Conservation (phyloP, 306 rosid species). For the Cucurbita ficifolia region DNA sequence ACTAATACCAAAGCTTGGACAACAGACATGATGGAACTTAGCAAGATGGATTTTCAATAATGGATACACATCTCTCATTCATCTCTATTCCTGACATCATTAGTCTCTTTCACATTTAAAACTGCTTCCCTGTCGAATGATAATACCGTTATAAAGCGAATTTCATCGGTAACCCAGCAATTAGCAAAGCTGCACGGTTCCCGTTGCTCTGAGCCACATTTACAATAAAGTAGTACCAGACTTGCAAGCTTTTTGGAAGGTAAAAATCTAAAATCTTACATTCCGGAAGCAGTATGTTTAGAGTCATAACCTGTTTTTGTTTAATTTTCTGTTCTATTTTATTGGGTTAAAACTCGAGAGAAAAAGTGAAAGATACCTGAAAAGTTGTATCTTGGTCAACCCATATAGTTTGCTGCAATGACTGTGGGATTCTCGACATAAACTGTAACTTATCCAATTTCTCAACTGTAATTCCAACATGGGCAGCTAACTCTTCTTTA, state of each 20-base stretch:
- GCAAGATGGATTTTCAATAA: not conserved
- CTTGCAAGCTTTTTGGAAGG: not conserved
- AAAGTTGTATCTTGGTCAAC: slow-evolving; percentile 64
- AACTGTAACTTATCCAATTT: slow-evolving; percentile 47
- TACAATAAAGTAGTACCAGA: not conserved
- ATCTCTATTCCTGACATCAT: not conserved
- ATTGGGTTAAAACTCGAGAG: not conserved
- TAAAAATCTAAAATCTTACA: not conserved
- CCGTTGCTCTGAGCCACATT: not conserved
- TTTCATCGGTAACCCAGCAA: not conserved
- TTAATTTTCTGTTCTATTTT: not conserved
- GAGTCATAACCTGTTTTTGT: not conserved
- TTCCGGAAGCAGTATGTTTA: not conserved
- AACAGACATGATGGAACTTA: slow-evolving; percentile 1
- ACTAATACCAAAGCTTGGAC: not conserved
- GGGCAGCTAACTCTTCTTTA: slow-evolving; percentile 61
- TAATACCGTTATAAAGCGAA: not conserved
- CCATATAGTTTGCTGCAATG: slow-evolving; percentile 80
- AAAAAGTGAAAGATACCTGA: slow-evolving; percentile 45
- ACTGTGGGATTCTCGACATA: slow-evolving; percentile 56
- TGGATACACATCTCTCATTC: not conserved
- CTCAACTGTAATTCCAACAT: slow-evolving; percentile 55
- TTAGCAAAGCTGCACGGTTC: not conserved
- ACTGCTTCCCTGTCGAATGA: not conserved
- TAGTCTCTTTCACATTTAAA: not conserved